Conservation (phyloP, 208 protist species). For the Crithidia bombi region DNA sequence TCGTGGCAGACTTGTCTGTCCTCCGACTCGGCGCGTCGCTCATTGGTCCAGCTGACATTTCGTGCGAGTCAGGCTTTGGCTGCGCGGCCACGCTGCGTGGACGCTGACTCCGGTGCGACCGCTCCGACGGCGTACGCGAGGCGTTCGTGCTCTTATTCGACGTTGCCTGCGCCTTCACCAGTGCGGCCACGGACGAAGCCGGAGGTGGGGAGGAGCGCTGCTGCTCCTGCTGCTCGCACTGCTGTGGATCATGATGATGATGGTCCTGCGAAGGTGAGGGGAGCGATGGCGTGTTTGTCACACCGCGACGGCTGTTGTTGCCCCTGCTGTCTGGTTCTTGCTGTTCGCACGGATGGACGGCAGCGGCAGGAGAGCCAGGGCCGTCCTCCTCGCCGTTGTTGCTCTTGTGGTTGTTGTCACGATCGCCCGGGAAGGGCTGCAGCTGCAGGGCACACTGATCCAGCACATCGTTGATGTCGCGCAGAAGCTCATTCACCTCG, state of each 20-base stretch:
- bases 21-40: slow-evolving; percentile 3
- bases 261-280: slow-evolving; percentile 1
- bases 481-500: slow-evolving; percentile 29
- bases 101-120: background rate
- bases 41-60: background rate
- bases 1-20: background rate
- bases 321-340: background rate
- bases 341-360: background rate
- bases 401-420: background rate
- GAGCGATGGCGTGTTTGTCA: background rate
- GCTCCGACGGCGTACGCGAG: background rate
- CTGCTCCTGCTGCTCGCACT: slow-evolving; percentile 7
- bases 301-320: slow-evolving; percentile 7
- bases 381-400: background rate
- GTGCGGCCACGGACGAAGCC: too few species aligned
- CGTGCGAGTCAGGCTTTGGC: background rate
- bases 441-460: slow-evolving; percentile 38
- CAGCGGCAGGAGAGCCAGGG: background rate
- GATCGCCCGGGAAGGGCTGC: slow-evolving; percentile 20
- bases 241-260: background rate
- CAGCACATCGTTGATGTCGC: slow-evolving; percentile 42
- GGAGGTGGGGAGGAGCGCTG: background rate
- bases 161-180: too few species aligned
- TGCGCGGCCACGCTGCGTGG: background rate
- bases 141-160: background rate